phyloP scores from a whole-genome alignment of 257 asterid genomes.

The Cruciata laevipes region DNA sequence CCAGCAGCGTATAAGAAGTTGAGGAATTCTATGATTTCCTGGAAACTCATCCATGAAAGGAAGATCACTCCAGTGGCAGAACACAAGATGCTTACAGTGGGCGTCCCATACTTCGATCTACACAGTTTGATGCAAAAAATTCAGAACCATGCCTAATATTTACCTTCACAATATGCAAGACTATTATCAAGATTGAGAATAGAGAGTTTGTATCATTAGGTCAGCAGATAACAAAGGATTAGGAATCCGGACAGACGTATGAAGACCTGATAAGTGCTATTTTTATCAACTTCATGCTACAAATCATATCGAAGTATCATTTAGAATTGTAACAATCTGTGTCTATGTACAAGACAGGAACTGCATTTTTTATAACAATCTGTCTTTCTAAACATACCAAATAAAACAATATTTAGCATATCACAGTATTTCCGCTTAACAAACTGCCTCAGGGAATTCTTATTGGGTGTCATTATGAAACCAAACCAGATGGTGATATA shows the following conservation, averaged over 20 bases:
- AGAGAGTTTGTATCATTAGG: background rate
- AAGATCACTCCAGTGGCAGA: constrained; percentile 80
- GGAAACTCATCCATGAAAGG: constrained; percentile 95
- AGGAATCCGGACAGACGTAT: background rate
- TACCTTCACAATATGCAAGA: too few species aligned
- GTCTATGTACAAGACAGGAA: too few species aligned
- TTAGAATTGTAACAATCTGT: too few species aligned
- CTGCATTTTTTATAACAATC: background rate
- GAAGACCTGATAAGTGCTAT: background rate
- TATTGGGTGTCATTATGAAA: too few species aligned
- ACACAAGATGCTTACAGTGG: constrained; percentile 79
- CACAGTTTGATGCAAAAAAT: too few species aligned
- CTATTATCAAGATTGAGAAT: too few species aligned
- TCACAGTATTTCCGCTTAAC: too few species aligned
- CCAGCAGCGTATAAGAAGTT: constrained; percentile 86
- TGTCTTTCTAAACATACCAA: background rate
- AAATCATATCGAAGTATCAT: background rate
- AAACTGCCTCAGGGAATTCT: background rate
- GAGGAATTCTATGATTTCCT: constrained; percentile 82
- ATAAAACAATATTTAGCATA: background rate
- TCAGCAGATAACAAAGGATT: background rate
- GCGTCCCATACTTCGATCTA: constrained; percentile 89
- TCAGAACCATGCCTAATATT: too few species aligned
- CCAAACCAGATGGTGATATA: background rate
- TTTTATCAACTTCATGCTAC: background rate